Evolutionary conservation across 106 monocot genomes (phyloP).

Genomic region (Posidonia australis): DNA sequence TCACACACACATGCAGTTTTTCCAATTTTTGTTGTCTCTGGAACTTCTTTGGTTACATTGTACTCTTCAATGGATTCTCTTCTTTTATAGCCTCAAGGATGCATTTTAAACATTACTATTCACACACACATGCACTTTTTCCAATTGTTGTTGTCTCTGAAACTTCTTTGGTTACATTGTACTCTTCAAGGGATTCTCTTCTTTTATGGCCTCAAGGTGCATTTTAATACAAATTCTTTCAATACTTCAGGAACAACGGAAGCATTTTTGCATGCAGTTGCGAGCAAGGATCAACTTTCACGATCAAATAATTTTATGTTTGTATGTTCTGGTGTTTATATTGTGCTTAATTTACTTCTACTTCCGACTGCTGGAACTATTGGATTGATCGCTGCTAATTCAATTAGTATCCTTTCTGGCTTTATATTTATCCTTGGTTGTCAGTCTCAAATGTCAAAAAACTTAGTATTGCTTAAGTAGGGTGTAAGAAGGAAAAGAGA

Average conservation of each 20-base stretch:
- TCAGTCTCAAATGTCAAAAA: neutral
- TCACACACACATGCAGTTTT: too few relatives aligned
- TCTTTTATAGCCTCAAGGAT: too few relatives aligned
- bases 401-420: conserved; percentile 69
- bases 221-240: neutral
- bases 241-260: conserved; percentile 73
- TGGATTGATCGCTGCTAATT: conserved; percentile 86
- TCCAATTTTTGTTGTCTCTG: too few relatives aligned
- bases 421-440: neutral
- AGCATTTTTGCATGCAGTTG: conserved; percentile 90
- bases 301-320: conserved; percentile 62
- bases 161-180: too few relatives aligned
- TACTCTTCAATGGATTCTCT: too few relatives aligned
- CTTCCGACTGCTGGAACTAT: conserved; percentile 65
- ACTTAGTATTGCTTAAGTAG: neutral
- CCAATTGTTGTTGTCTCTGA: too few relatives aligned
- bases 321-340: conserved; percentile 59
- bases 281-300: conserved; percentile 67
- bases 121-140: too few relatives aligned
- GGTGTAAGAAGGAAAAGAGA: too few relatives aligned
- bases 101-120: too few relatives aligned
- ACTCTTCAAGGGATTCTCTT: too few relatives aligned
- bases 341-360: conserved; percentile 48
- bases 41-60: too few relatives aligned
- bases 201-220: too few relatives aligned